Conservation (phyloP, 306 rosid species). For the Trifolium repens region DNA sequence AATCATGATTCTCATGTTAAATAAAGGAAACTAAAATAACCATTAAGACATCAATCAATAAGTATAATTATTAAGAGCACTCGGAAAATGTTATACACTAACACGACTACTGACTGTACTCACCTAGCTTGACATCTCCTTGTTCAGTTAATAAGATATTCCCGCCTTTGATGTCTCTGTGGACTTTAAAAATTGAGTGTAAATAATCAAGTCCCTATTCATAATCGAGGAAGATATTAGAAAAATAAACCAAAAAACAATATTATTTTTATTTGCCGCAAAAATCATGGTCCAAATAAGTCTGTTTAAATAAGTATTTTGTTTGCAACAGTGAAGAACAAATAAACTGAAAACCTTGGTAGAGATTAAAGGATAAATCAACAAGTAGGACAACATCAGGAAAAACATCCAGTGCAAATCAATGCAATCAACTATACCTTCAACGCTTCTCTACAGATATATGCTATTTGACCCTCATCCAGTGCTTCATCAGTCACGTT, state of each 20-base stretch:
- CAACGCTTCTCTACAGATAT: slow-evolving; percentile 89
- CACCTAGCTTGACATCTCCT: slow-evolving; percentile 99
- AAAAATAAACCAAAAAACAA: background rate
- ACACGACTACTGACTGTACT: slow-evolving; percentile 48
- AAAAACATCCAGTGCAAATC: slow-evolving; percentile 18
- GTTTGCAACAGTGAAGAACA: slow-evolving; percentile 31
- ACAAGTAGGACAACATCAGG: slow-evolving; percentile 24
- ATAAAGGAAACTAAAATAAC: slow-evolving; percentile 34
- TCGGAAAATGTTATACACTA: slow-evolving; percentile 15
- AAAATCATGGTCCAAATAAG: slow-evolving; percentile 34
- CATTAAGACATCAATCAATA: slow-evolving; percentile 20
- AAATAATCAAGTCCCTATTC: slow-evolving; percentile 90
- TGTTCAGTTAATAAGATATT: slow-evolving; percentile 96
- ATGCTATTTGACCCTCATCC: slow-evolving; percentile 97
- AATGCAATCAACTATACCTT: slow-evolving; percentile 64
- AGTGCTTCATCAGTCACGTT: slow-evolving; percentile 78
- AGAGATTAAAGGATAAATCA: slow-evolving; percentile 30
- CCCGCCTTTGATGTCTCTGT: slow-evolving; percentile 98
- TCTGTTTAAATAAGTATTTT: background rate
- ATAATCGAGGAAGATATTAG: slow-evolving; percentile 36
- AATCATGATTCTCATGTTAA: slow-evolving; percentile 7
- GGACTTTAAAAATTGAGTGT: slow-evolving; percentile 98
- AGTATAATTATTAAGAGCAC: slow-evolving; percentile 20
- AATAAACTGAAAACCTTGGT: slow-evolving; percentile 23
- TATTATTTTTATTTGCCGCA: background rate